phyloP scores from a whole-genome alignment of 2,329 filamentous ascomycete species.

The Hypoxylon sp. region DNA sequence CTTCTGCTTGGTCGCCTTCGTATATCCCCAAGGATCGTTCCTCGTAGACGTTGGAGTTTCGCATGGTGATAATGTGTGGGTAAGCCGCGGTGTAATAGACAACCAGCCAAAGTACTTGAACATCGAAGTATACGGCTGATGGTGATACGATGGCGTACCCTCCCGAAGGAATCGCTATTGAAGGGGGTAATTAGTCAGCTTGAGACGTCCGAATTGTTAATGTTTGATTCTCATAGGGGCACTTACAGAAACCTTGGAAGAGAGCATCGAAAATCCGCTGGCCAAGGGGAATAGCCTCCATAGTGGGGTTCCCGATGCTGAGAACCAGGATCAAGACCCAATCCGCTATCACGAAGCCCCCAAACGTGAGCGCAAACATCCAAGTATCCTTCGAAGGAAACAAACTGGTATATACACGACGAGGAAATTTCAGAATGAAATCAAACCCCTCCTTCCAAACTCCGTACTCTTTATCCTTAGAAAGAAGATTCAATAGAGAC shows the following conservation, averaged over 20 bases:
- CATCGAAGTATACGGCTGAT: slow-evolving; percentile 65
- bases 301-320: slow-evolving; percentile 65
- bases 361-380: slow-evolving; percentile 65
- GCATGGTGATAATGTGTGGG: slow-evolving; percentile 74
- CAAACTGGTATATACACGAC: slow-evolving; percentile 63
- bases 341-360: slow-evolving; percentile 64
- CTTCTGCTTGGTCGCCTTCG: slow-evolving; percentile 50
- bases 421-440: slow-evolving; percentile 58
- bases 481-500: slow-evolving; percentile 48
- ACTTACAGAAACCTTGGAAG: slow-evolving; percentile 63
- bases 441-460: slow-evolving; percentile 56
- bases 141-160: slow-evolving; percentile 69
- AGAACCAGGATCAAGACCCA: slow-evolving; percentile 68
- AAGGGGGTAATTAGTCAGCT: slow-evolving; percentile 38
- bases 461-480: slow-evolving; percentile 48
- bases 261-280: slow-evolving; percentile 67
- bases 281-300: slow-evolving; percentile 60
- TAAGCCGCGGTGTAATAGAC: slow-evolving; percentile 78
- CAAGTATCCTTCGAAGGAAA: slow-evolving; percentile 69
- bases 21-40: slow-evolving; percentile 76
- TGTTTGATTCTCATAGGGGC: slow-evolving; percentile 31
- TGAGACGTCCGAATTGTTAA: slow-evolving; percentile 7
- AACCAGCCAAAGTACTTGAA: slow-evolving; percentile 72
- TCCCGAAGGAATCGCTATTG: slow-evolving; percentile 63
- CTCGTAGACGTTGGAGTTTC: slow-evolving; percentile 80